Evolutionary conservation across 1,284 basidiomycete species (phyloP), one percentile per base, ranked within the genome.

Genomic region (Moesziomyces sp.): DNA sequence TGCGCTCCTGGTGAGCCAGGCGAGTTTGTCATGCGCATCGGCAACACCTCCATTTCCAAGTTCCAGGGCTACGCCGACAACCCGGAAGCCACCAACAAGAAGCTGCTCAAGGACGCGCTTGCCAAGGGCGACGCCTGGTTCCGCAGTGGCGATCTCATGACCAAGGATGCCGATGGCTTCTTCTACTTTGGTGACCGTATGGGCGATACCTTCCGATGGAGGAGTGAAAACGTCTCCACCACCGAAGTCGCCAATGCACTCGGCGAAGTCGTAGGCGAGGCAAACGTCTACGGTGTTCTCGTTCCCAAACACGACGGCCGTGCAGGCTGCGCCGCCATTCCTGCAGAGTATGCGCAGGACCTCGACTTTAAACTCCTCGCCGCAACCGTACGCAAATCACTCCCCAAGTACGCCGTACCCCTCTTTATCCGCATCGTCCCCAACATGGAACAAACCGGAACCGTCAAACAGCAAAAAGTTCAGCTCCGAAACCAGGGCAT

Each of bases 371-470:
- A 52, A 13, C 26, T 44, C n/a, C 72, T 85, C n/a, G 76, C 78
- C 6, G 5, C 16, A 6, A 77, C 80, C 38, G 84, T 80, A 0
- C 38, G 71, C 18, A 80, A 79, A 58, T 52, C 56, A 9, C 58
- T 85, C 30, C 84, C 84, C 33, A 83, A 81, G 52, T 85, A 84
- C 59, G 84, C 83, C n/a, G 81, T 82, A 19, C 84, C 84, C 9
- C 69, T 84, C 42, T 85, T 85, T 58, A 51, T 84, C 24, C 63
- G 84, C 3, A 54, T 84, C 59, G 83, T 84, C 13, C 80, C 78
- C 24, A 44, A 45, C 19, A 71, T 81, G 69, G 80, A 82, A 42
- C 56, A 70, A 45, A 83, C 76, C 2, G 84, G 83, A 24, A 85
- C 84, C 5, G 76, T 77, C 58, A 85, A 85, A 53, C 81, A 83